Percentiles rank a stretch among this genome's conserved stretches.
Conservation (phyloP, 176 grass and related monocot species). For the Oryza brachyantha region DNA sequence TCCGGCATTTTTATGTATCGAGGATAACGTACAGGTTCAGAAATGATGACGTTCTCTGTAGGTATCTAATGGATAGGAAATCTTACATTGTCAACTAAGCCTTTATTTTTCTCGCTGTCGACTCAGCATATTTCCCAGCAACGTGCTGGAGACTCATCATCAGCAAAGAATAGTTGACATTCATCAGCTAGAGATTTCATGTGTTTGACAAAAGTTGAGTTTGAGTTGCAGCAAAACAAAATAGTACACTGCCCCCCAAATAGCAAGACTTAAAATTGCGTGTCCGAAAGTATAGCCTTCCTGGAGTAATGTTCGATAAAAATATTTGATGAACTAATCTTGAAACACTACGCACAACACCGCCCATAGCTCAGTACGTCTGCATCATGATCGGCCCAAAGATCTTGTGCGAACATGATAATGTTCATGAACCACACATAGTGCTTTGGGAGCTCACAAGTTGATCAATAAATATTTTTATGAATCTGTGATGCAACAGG, state of each 20-base stretch:
- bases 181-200: not conserved
- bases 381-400: constrained; percentile 1
- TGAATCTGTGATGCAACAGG: constrained; percentile 8
- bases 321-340: constrained; percentile 3
- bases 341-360: not conserved
- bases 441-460: constrained; percentile 10
- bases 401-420: not conserved
- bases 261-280: not conserved
- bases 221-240: not conserved
- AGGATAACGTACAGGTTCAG: too few relatives aligned
- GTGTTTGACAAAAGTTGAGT: not conserved
- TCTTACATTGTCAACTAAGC: not conserved
- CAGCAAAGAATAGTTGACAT: not conserved
- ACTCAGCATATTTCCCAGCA: not conserved
- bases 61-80: not conserved
- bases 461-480: not conserved
- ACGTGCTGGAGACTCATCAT: constrained; percentile 15
- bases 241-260: not conserved
- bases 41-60: not conserved
- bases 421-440: not conserved
- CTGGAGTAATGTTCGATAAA: not conserved
- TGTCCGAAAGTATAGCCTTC: not conserved
- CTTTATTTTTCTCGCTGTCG: not conserved
- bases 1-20: not conserved
- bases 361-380: not conserved